phyloP scores from a whole-genome alignment of 805 yeast genomes.

The Sugiyamaella valdiviana region DNA sequence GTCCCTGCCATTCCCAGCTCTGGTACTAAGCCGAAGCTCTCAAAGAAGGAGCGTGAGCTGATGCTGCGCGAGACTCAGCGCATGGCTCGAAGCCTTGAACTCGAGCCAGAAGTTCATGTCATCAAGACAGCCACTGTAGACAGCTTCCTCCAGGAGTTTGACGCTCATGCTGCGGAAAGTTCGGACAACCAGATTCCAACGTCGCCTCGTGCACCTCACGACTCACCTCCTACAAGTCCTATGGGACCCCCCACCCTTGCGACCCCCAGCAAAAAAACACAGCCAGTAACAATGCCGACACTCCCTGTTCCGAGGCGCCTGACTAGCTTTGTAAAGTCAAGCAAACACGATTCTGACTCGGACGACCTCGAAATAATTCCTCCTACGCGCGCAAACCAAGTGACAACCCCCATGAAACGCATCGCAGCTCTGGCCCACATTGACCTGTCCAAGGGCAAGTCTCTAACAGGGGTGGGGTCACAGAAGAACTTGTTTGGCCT shows the following conservation, averaged over 20 bases:
- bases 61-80: slow-evolving; percentile 19
- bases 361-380: slow-evolving; percentile 23
- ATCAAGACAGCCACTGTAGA: slow-evolving; percentile 13
- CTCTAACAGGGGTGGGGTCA: not conserved
- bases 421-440: slow-evolving; percentile 14
- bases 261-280: not conserved
- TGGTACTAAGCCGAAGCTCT: slow-evolving; percentile 7
- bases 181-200: slow-evolving; percentile 1
- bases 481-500: slow-evolving; percentile 6
- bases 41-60: slow-evolving; percentile 22
- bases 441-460: slow-evolving; percentile 1
- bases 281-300: not conserved
- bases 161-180: not conserved
- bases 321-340: slow-evolving; percentile 11
- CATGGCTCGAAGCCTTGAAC: slow-evolving; percentile 19
- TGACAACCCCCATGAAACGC: slow-evolving; percentile 5
- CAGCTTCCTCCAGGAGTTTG: slow-evolving; percentile 15
- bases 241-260: not conserved
- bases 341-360: slow-evolving; percentile 8
- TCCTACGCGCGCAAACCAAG: slow-evolving; percentile 10
- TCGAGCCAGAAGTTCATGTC: slow-evolving; percentile 22
- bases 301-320: slow-evolving; percentile 11
- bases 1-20: not conserved
- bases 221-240: slow-evolving; percentile 17
- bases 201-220: not conserved